Evolutionary conservation across 2,329 filamentous ascomycete genomes (phyloP).

Genomic region (Epicoccum nigrum): DNA sequence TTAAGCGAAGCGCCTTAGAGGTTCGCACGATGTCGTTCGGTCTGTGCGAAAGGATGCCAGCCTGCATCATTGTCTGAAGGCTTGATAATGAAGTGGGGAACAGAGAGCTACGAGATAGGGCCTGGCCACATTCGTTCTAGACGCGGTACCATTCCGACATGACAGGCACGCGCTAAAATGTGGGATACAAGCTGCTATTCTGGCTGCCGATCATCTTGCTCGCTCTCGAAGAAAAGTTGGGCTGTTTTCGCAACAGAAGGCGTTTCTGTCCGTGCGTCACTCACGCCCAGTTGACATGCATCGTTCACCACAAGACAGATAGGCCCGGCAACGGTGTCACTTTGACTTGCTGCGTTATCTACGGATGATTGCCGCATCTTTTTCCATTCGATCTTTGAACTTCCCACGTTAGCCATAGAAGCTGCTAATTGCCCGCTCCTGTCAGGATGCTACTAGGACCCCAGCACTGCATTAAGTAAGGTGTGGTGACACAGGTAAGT

Average conservation of each 20-base stretch:
- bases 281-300: not conserved
- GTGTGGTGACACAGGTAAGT: not conserved
- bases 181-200: slow-evolving; percentile 5
- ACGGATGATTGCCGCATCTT: not conserved
- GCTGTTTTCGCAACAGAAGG: not conserved
- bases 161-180: slow-evolving; percentile 5
- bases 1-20: slow-evolving; percentile 2
- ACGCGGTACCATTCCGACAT: slow-evolving; percentile 12
- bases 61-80: slow-evolving; percentile 4
- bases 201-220: not conserved
- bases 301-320: not conserved
- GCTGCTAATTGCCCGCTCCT: not conserved
- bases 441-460: not conserved
- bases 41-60: slow-evolving; percentile 13
- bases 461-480: not conserved
- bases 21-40: slow-evolving; percentile 4
- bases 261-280: not conserved
- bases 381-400: not conserved
- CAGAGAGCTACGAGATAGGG: slow-evolving; percentile 10
- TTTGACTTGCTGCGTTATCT: not conserved
- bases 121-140: slow-evolving; percentile 11
- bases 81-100: slow-evolving; percentile 12
- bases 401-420: slow-evolving; percentile 3
- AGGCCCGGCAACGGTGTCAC: not conserved
- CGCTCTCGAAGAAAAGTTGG: not conserved